Evolutionary conservation across 805 yeast species (phyloP).

Genomic region (Ascoidea asiatica): DNA sequence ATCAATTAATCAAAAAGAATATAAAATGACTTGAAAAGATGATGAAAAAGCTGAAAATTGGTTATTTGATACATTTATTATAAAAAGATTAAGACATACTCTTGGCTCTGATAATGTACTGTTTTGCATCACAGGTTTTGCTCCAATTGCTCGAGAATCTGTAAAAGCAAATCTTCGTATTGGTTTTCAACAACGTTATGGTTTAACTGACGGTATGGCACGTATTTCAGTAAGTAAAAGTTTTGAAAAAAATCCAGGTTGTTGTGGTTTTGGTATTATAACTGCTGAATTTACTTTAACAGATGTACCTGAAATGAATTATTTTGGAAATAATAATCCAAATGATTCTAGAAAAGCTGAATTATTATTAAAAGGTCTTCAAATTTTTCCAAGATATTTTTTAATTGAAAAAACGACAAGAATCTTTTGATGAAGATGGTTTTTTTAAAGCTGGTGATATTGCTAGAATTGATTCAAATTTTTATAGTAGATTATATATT

Average conservation of each 20-base stretch:
- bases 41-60: slow-evolving; percentile 8
- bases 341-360: slow-evolving; percentile 27
- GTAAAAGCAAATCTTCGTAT: slow-evolving; percentile 34
- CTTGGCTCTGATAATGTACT: slow-evolving; percentile 26
- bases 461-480: slow-evolving; percentile 24
- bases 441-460: slow-evolving; percentile 47
- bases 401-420: slow-evolving; percentile 34
- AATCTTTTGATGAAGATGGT: slow-evolving; percentile 21
- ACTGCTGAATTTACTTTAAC: slow-evolving; percentile 33
- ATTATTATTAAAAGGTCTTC: slow-evolving; percentile 38
- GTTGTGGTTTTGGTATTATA: slow-evolving; percentile 27
- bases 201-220: slow-evolving; percentile 40
- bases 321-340: slow-evolving; percentile 13
- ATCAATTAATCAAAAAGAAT: slow-evolving; percentile 7
- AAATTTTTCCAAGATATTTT: slow-evolving; percentile 35
- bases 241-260: slow-evolving; percentile 24
- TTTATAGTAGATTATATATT: slow-evolving; percentile 33
- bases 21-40: too few species aligned
- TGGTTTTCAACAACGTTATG: slow-evolving; percentile 37
- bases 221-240: slow-evolving; percentile 23
- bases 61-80: slow-evolving; percentile 21
- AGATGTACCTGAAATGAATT: slow-evolving; percentile 34
- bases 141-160: slow-evolving; percentile 45
- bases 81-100: slow-evolving; percentile 18
- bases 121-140: slow-evolving; percentile 33